Conservation (phyloP, 1,284 basidiomycete species). For the Cutaneotrichosporon sp. region DNA sequence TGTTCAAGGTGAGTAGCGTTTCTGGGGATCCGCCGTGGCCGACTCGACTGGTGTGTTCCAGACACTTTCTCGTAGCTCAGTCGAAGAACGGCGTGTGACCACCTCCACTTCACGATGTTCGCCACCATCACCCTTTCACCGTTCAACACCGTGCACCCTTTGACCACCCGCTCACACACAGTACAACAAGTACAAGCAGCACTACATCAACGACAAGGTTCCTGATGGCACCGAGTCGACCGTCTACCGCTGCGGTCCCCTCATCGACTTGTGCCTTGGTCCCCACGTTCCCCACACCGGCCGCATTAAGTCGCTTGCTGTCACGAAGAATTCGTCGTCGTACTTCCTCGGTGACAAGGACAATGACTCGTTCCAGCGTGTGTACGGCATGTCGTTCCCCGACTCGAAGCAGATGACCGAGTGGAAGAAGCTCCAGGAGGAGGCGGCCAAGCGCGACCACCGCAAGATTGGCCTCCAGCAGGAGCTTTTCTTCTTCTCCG, state of each 20-base stretch:
- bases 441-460: slow-evolving; percentile 97
- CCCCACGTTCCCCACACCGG: slow-evolving; percentile 98
- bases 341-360: slow-evolving; percentile 95
- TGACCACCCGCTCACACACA: slow-evolving; percentile 46
- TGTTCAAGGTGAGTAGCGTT: slow-evolving; percentile 76
- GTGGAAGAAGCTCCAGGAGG: slow-evolving; percentile 93
- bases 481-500: slow-evolving; percentile 99
- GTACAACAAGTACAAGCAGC: slow-evolving; percentile 99
- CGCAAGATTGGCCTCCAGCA: slow-evolving; percentile 94
- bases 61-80: too few species aligned
- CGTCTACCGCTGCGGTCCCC: slow-evolving; percentile 97
- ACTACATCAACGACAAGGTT: slow-evolving; percentile 93
- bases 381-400: slow-evolving; percentile 99
- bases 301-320: slow-evolving; percentile 92
- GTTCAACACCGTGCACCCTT: neutral
- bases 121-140: too few species aligned
- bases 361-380: slow-evolving; percentile 93
- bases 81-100: too few species aligned
- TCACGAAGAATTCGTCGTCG: slow-evolving; percentile 97
- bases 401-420: slow-evolving; percentile 94
- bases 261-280: slow-evolving; percentile 96
- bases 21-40: neutral
- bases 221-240: slow-evolving; percentile 96
- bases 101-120: too few species aligned
- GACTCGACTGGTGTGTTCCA: too few species aligned